Evolutionary conservation across 192 early-diverging fungal genomes (phyloP).

Genomic region (Irineochytrium annulatum): DNA sequence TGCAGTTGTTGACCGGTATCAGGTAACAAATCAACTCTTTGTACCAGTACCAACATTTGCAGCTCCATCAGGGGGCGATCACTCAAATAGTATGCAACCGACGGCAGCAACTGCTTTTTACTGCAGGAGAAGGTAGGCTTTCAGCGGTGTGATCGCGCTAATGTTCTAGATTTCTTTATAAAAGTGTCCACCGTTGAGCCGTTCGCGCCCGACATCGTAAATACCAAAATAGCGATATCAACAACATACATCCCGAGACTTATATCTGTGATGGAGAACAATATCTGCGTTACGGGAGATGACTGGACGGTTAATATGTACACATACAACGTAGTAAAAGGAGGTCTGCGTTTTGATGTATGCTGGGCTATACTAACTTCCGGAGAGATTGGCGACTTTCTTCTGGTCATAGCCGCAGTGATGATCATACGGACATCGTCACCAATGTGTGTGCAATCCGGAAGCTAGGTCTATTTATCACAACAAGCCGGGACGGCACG

Average conservation of each 20-base stretch:
- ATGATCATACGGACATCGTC: constrained; percentile 46
- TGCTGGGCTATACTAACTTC: not conserved
- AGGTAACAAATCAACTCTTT: constrained; percentile 31
- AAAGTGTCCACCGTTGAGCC: constrained; percentile 21
- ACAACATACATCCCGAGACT: constrained; percentile 30
- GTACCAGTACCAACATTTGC: not conserved
- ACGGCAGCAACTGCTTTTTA: constrained; percentile 29
- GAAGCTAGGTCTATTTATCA: constrained; percentile 36
- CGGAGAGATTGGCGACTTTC: constrained; percentile 30
- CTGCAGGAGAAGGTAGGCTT: constrained; percentile 31
- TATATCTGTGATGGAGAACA: constrained; percentile 27
- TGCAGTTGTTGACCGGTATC: constrained; percentile 39
- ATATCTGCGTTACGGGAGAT: constrained; percentile 32
- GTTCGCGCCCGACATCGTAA: constrained; percentile 18
- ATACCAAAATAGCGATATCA: constrained; percentile 33
- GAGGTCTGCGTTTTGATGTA: constrained; percentile 16
- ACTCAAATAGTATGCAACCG: constrained; percentile 30
- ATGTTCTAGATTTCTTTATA: constrained; percentile 7
- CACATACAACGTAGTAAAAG: constrained; percentile 21
- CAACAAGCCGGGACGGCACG: constrained; percentile 31
- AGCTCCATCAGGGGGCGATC: constrained; percentile 39
- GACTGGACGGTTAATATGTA: constrained; percentile 42
- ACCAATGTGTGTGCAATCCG: constrained; percentile 30
- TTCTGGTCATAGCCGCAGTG: constrained; percentile 34
- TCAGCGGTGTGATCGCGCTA: not conserved